These are phyloP conservation scores for Agrocybe pediades DNA, from an alignment of 768 basidiomycete species.

Conservation along the genomic window DNA sequence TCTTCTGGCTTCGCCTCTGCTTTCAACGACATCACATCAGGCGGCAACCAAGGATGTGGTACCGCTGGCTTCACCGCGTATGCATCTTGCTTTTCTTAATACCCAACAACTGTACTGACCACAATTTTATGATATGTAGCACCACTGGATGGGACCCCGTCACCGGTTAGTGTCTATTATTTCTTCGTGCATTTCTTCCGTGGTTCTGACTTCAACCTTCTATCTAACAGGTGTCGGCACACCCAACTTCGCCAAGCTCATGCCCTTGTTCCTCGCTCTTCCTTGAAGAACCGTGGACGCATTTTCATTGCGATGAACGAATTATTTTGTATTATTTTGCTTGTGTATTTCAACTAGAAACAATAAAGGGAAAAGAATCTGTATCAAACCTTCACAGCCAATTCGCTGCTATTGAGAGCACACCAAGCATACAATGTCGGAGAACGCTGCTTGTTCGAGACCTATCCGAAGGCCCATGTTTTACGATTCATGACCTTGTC, in stretches of 20 bases:
- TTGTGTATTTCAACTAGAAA: background rate
- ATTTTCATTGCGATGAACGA: background rate
- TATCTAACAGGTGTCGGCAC: constrained; percentile 34
- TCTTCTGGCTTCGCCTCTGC: constrained; percentile 11
- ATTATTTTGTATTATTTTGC: background rate
- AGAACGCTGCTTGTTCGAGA: background rate
- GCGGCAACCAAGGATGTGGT: constrained; percentile 24
- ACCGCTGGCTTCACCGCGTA: constrained; percentile 36
- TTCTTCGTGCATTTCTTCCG: background rate
- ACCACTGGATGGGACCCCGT: constrained; percentile 45
- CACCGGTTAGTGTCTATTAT: constrained; percentile 34
- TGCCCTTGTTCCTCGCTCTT: constrained; percentile 34
- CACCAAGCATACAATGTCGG: background rate
- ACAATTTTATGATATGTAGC: constrained; percentile 15
- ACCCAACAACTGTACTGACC: background rate
- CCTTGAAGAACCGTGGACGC: constrained; percentile 22
- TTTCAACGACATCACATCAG: constrained; percentile 24
- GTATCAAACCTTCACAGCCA: too few species aligned
- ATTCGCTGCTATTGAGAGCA: too few species aligned
- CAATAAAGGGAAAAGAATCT: background rate
- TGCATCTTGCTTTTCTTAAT: constrained; percentile 6
- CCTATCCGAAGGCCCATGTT: too few species aligned
- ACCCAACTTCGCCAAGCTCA: constrained; percentile 31
- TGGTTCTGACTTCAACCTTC: background rate
- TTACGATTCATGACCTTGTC: too few species aligned